Evolutionary conservation across 2,329 filamentous ascomycete genomes (phyloP).

Genomic region (Penicillium sclerotiorum): DNA sequence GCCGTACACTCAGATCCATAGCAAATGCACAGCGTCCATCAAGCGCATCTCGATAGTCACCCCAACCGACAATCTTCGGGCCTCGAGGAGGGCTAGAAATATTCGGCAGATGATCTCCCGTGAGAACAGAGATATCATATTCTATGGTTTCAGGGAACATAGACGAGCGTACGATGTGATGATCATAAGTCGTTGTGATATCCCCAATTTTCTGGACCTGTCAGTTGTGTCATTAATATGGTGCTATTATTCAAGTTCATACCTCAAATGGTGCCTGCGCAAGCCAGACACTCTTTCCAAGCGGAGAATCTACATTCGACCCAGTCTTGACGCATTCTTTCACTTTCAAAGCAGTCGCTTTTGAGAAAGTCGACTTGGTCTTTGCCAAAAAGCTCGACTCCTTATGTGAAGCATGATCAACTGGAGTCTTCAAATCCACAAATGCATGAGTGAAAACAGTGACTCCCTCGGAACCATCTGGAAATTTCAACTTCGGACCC

Average conservation of each 20-base stretch:
- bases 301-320: slow-evolving; percentile 11
- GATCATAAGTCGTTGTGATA: slow-evolving; percentile 15
- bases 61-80: slow-evolving; percentile 17
- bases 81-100: slow-evolving; percentile 9
- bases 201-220: slow-evolving; percentile 11
- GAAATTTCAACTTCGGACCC: slow-evolving; percentile 18
- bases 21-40: slow-evolving; percentile 13
- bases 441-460: slow-evolving; percentile 20
- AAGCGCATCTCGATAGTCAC: slow-evolving; percentile 13
- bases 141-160: slow-evolving; percentile 16
- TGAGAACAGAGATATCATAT: slow-evolving; percentile 15
- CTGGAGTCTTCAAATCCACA: slow-evolving; percentile 12
- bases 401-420: slow-evolving; percentile 5
- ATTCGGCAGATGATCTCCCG: slow-evolving; percentile 9
- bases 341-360: slow-evolving; percentile 8
- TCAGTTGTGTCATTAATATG: not conserved
- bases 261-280: slow-evolving; percentile 14
- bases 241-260: not conserved
- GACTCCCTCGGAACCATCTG: slow-evolving; percentile 15
- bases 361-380: slow-evolving; percentile 8
- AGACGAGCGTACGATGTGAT: slow-evolving; percentile 7
- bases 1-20: slow-evolving; percentile 7
- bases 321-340: slow-evolving; percentile 11
- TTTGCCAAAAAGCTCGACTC: slow-evolving; percentile 3
- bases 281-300: slow-evolving; percentile 18